Evolutionary conservation across 768 basidiomycete species (phyloP).

Genomic region (Boletus coccyginus): DNA sequence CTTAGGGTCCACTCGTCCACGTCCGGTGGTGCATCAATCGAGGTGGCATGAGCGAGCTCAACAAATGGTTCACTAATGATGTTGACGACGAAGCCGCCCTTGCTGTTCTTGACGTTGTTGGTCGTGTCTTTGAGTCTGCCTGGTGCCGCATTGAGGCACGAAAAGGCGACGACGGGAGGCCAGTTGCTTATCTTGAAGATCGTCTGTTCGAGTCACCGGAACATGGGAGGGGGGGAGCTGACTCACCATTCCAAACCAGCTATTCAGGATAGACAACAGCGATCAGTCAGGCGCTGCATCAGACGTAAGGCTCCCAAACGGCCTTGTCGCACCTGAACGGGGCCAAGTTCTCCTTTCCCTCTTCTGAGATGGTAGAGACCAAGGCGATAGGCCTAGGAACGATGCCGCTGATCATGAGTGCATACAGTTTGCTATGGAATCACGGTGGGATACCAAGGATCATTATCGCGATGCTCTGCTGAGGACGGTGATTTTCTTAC

Average conservation of each 20-base stretch:
- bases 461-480: not conserved
- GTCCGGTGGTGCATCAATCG: slow-evolving; percentile 36
- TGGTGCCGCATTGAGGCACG: slow-evolving; percentile 14
- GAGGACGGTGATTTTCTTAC: slow-evolving; percentile 12
- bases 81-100: slow-evolving; percentile 46
- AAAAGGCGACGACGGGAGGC: slow-evolving; percentile 39
- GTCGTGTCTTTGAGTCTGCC: slow-evolving; percentile 40
- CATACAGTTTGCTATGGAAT: slow-evolving; percentile 26
- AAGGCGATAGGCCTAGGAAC: slow-evolving; percentile 47
- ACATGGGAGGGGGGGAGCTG: not conserved
- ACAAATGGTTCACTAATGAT: slow-evolving; percentile 52
- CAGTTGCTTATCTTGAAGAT: slow-evolving; percentile 16
- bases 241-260: slow-evolving; percentile 30
- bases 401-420: slow-evolving; percentile 35
- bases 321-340: slow-evolving; percentile 35
- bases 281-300: slow-evolving; percentile 15
- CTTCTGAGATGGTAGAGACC: slow-evolving; percentile 35
- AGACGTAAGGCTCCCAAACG: not conserved
- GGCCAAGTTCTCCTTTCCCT: slow-evolving; percentile 40
- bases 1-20: slow-evolving; percentile 41
- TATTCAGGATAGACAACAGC: not conserved
- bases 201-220: not conserved
- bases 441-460: too few relatives aligned
- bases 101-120: slow-evolving; percentile 40
- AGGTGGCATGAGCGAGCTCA: slow-evolving; percentile 37